These are phyloP conservation scores for Sarcodon aspratus DNA, from an alignment of 768 basidiomycete genomes.

Conservation along the genomic window DNA sequence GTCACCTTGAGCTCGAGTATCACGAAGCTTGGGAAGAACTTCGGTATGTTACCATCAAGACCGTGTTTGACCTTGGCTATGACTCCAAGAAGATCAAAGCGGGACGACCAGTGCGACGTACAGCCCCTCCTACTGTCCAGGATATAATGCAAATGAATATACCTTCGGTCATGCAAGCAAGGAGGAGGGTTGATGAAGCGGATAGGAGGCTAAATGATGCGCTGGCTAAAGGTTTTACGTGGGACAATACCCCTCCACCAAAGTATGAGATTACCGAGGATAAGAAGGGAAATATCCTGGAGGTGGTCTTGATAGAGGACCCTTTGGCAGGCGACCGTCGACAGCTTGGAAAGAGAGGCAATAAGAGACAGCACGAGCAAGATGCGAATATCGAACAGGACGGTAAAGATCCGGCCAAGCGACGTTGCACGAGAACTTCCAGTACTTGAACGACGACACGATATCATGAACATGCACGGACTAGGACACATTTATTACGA, in stretches of 20 bases:
- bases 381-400: no score
- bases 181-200: neutral
- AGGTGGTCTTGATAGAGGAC: neutral
- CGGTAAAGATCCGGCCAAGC: no score
- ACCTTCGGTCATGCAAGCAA: neutral
- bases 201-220: neutral
- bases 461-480: no score
- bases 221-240: neutral
- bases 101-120: neutral
- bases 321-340: slow-evolving; percentile 3
- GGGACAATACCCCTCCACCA: neutral
- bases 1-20: neutral
- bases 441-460: no score
- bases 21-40: neutral
- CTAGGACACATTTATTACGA: no score
- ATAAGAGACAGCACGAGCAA: no score
- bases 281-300: neutral
- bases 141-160: neutral
- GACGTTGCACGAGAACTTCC: no score
- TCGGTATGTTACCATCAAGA: neutral
- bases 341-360: no score
- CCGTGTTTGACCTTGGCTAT: neutral
- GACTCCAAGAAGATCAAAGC: neutral
- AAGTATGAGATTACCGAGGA: neutral
- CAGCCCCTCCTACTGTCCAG: neutral